Percentiles rank a stretch among this genome's conserved stretches.
Evolutionary conservation across 169 alveolate species (phyloP).

Genomic region (Cystoisospora suis): DNA sequence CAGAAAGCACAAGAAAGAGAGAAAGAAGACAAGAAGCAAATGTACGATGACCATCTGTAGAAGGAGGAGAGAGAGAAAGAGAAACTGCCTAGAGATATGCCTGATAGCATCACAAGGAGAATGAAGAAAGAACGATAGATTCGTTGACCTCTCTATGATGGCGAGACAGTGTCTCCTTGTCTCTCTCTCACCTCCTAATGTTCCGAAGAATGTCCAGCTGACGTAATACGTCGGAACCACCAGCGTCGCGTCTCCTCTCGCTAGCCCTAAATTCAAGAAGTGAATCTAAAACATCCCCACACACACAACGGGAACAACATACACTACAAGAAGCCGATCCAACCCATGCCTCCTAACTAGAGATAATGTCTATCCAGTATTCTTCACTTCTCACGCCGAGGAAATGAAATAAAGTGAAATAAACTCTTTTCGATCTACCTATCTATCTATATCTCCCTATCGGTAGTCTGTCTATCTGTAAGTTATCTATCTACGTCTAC

Average conservation of each 20-base stretch:
- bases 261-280: constrained; percentile 80
- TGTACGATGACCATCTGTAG: not conserved
- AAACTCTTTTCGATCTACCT: too few relatives aligned
- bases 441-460: too few relatives aligned
- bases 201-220: constrained; percentile 84
- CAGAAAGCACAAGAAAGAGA: not conserved
- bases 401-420: too few relatives aligned
- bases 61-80: not conserved
- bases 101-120: too few relatives aligned
- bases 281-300: constrained; percentile 68
- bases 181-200: constrained; percentile 77
- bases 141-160: too few relatives aligned
- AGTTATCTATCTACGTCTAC: too few relatives aligned
- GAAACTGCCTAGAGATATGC: too few relatives aligned
- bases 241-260: constrained; percentile 83
- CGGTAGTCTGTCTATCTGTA: too few relatives aligned
- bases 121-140: not conserved
- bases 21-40: not conserved
- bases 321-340: not conserved
- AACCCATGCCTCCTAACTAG: too few relatives aligned
- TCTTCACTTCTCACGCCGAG: too few relatives aligned
- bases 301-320: not conserved
- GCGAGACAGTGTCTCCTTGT: not conserved
- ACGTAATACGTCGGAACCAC: constrained; percentile 85
- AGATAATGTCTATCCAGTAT: too few relatives aligned